Evolutionary conservation across 495 filamentous ascomycete species (phyloP), one percentile per base, ranked within the genome.

Genomic region (Podospora sp.): DNA sequence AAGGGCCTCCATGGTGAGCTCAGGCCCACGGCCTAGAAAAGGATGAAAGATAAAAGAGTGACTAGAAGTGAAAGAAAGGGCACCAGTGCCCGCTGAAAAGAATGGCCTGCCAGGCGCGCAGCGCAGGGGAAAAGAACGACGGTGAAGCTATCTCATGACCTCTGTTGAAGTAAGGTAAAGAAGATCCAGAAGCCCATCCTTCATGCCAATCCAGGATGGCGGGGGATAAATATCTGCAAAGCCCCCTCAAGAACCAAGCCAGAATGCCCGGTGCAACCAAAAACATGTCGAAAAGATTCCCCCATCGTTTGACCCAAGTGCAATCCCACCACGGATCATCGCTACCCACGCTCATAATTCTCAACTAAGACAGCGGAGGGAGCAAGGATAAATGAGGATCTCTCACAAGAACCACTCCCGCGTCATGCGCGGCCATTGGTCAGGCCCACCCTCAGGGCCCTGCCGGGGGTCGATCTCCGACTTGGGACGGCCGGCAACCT

Each of bases 361-460:
- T 9, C 12, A 29, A 25, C 16, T 36, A 52, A 52, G 57, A 36
- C 24, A 59, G 20, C 55, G 56, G 27, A 52, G 24, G 63, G 29
- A 29, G 26, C 46, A 58, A 63, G 66, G 66, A 27, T 68, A 68
- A 68, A 68, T 63, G 66, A 25, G 36, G 60, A 68, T 68, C 66
- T 68, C 51, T 58, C 6, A 68, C 59, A 46, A 22, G 60, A 40
- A 60, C 60, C 66, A 52, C 2, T 35, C 24, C 4, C 22, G 12
- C 24, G 8, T 22, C 21, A 33, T 59, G 56, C 56, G 9, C 26
- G 56, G 26, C 22, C 40, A 46, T 46, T 46, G 40, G 40, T 11
- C 40, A 46, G 40, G 9, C 40, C 40, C 40, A 33, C 29, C 29
- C 29, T 33, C 29, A 33, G 29, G 29, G 29, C 29, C 29, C 29